Evolutionary conservation across 768 basidiomycete species (phyloP).

Genomic region (Lyophyllum semitale): DNA sequence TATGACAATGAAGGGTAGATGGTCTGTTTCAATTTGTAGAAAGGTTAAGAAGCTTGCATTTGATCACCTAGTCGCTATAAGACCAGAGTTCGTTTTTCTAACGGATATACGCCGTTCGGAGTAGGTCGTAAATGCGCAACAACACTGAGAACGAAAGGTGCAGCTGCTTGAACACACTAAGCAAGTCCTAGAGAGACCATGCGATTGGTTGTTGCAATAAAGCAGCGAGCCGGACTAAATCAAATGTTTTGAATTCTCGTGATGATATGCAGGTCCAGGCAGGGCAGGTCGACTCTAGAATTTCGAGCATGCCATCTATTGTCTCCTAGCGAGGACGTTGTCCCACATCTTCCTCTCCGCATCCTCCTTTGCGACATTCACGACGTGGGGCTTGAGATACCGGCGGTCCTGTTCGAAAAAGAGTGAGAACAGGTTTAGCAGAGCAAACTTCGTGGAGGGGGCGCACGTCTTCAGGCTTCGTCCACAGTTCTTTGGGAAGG

Average conservation of each 20-base stretch:
- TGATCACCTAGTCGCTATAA: too few relatives aligned
- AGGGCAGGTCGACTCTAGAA: neutral
- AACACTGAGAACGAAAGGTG: too few relatives aligned
- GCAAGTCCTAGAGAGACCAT: too few relatives aligned
- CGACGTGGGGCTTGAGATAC: slow-evolving; percentile 82
- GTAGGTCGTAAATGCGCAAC: too few relatives aligned
- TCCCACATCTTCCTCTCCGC: slow-evolving; percentile 83
- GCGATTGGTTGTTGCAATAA: too few relatives aligned
- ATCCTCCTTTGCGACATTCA: slow-evolving; percentile 72
- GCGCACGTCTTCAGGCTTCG: slow-evolving; percentile 69
- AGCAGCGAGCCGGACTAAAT: too few relatives aligned
- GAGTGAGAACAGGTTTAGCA: neutral
- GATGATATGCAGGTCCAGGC: slow-evolving; percentile 1
- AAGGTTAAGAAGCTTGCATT: too few relatives aligned
- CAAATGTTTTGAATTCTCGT: neutral
- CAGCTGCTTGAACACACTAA: too few relatives aligned
- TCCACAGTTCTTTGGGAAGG: slow-evolving; percentile 83
- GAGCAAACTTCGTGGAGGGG: neutral
- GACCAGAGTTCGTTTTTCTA: too few relatives aligned
- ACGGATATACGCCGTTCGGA: too few relatives aligned
- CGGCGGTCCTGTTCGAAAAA: slow-evolving; percentile 69
- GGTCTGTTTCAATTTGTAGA: neutral
- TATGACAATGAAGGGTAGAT: neutral
- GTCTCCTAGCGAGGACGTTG: slow-evolving; percentile 68
- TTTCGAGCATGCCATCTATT: slow-evolving; percentile 40